Evolutionary conservation across 2,329 filamentous ascomycete species (phyloP).

Genomic region (Macrophomina tecta): DNA sequence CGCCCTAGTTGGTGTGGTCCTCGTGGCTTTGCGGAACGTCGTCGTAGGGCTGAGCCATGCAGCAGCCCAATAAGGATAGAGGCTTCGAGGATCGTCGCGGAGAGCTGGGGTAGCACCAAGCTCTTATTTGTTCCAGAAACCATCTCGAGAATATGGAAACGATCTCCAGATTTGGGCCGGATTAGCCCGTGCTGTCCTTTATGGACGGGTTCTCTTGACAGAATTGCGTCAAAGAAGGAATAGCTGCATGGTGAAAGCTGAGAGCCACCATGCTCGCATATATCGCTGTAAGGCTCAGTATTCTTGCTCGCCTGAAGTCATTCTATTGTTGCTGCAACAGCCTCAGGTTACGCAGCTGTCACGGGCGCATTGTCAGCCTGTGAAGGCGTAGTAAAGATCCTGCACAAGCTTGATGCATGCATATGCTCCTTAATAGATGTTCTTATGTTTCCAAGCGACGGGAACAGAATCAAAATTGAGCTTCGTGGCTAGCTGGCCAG

Average conservation of each 20-base stretch:
- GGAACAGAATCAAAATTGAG: background rate
- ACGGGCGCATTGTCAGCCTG: background rate
- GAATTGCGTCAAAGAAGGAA: too few relatives aligned
- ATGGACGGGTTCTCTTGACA: too few relatives aligned
- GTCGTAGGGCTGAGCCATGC: constrained; percentile 17
- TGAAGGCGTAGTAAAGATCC: background rate
- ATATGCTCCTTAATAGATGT: background rate
- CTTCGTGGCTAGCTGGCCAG: background rate
- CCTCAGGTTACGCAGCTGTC: background rate
- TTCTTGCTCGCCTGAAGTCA: too few relatives aligned
- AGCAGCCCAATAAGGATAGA: constrained; percentile 15
- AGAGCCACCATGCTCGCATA: too few relatives aligned
- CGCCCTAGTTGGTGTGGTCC: background rate
- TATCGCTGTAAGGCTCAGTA: too few relatives aligned
- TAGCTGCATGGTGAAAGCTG: too few relatives aligned
- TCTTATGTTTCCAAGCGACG: background rate
- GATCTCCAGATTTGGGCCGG: background rate
- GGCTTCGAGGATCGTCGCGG: background rate
- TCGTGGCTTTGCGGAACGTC: background rate
- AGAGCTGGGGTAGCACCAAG: constrained; percentile 12
- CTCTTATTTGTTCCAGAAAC: background rate
- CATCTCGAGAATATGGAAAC: background rate
- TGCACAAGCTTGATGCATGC: background rate
- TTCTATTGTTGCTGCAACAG: background rate
- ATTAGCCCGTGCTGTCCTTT: background rate